Evolutionary conservation across 495 filamentous ascomycete species (phyloP).

Genomic region (Hypoxylon subgilvum): DNA sequence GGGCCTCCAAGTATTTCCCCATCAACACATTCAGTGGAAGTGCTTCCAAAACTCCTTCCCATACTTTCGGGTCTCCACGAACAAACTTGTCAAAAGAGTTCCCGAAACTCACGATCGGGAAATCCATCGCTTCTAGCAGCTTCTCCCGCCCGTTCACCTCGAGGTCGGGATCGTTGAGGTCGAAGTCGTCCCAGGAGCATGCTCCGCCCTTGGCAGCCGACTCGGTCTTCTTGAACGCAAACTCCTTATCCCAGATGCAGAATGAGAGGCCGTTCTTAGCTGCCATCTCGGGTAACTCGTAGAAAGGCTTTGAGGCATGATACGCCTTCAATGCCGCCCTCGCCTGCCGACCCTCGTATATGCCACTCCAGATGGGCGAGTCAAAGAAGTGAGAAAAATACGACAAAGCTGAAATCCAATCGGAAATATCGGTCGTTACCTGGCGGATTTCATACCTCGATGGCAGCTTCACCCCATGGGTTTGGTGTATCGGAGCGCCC

Average conservation of each 20-base stretch:
- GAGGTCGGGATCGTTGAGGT: slow-evolving; percentile 32
- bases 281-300: slow-evolving; percentile 25
- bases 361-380: slow-evolving; percentile 23
- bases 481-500: slow-evolving; percentile 20
- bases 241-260: slow-evolving; percentile 55
- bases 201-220: slow-evolving; percentile 47
- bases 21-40: slow-evolving; percentile 20
- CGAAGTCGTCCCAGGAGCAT: slow-evolving; percentile 49
- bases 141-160: slow-evolving; percentile 16
- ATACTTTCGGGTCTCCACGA: slow-evolving; percentile 18
- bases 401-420: slow-evolving; percentile 21
- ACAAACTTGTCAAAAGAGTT: slow-evolving; percentile 29
- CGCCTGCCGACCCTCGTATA: slow-evolving; percentile 25
- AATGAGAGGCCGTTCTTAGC: slow-evolving; percentile 48
- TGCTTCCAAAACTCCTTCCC: slow-evolving; percentile 9
- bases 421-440: slow-evolving; percentile 14
- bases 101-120: slow-evolving; percentile 30
- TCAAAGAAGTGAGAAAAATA: slow-evolving; percentile 28
- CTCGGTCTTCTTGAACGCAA: slow-evolving; percentile 49
- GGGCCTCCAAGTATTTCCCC: slow-evolving; percentile 16
- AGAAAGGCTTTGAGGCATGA: slow-evolving; percentile 21
- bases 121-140: slow-evolving; percentile 28
- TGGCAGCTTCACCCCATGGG: slow-evolving; percentile 26
- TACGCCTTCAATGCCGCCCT: slow-evolving; percentile 19
- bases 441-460: slow-evolving; percentile 31